Percentiles rank a stretch among this genome's conserved stretches.
Conservation (phyloP, 805 yeast genomes). For the Pachysolen tannophilus region DNA sequence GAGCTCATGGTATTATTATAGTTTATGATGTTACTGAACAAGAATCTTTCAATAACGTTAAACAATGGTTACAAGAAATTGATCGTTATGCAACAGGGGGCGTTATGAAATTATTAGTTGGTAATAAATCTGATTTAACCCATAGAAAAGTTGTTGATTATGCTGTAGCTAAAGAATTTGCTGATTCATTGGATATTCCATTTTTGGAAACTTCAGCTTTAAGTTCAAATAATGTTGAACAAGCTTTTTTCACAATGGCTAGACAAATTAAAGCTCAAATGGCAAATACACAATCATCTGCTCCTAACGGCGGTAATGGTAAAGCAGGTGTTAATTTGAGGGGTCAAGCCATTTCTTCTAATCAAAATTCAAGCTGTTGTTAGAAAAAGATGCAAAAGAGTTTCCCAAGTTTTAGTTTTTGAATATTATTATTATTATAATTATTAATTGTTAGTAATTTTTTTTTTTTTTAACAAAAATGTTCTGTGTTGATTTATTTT, state of each 20-base stretch:
- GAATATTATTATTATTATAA: no score
- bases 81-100: slow-evolving; percentile 98
- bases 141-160: slow-evolving; percentile 95
- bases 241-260: slow-evolving; percentile 98
- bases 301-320: slow-evolving; percentile 27
- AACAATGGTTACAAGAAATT: slow-evolving; percentile 97
- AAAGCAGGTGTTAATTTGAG: slow-evolving; percentile 66
- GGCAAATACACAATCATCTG: slow-evolving; percentile 41
- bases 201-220: slow-evolving; percentile 95
- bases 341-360: slow-evolving; percentile 50
- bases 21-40: slow-evolving; percentile 98
- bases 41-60: slow-evolving; percentile 91
- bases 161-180: slow-evolving; percentile 94
- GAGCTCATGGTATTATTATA: slow-evolving; percentile 97
- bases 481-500: no score
- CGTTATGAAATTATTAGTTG: slow-evolving; percentile 90
- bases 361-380: slow-evolving; percentile 41
- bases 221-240: slow-evolving; percentile 94
- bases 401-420: no score
- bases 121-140: slow-evolving; percentile 90
- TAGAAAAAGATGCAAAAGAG: no score
- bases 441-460: no score
- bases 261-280: slow-evolving; percentile 95
- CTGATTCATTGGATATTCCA: slow-evolving; percentile 90
- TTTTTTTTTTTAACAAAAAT: no score